A percentile compares a stretch with the other conserved stretches of the same genome.
Conservation (phyloP, 129 eudicot species). For the Artemisia argyi region DNA sequence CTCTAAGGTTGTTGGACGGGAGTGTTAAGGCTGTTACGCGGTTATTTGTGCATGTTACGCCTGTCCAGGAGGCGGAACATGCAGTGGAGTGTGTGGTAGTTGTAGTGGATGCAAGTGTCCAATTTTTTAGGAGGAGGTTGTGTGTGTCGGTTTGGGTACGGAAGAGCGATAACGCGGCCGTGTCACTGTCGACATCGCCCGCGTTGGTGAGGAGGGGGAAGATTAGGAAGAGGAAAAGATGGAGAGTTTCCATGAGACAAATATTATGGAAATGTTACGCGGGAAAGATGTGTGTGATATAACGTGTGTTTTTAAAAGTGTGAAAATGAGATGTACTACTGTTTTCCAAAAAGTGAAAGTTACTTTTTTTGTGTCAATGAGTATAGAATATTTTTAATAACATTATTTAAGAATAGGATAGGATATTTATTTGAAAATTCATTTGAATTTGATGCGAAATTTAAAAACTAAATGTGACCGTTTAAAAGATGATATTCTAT, state of each 20-base stretch:
- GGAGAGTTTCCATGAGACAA: conserved; percentile 37
- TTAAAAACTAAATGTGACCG: no score
- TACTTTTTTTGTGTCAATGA: no score
- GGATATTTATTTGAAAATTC: no score
- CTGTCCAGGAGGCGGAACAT: conserved; percentile 70
- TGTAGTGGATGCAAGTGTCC: conserved; percentile 63
- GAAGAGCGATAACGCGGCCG: conserved; percentile 73
- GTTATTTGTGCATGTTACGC: conserved; percentile 63
- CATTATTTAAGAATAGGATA: no score
- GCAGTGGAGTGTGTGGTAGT: conserved; percentile 49
- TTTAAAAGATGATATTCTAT: no score
- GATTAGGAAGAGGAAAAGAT: conserved; percentile 22
- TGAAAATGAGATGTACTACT: background rate
- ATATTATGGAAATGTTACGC: conserved; percentile 24
- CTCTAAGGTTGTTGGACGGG: conserved; percentile 79
- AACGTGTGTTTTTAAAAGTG: conserved; percentile 38
- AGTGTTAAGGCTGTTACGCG: conserved; percentile 67
- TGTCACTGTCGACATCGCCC: conserved; percentile 56
- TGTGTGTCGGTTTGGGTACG: conserved; percentile 82
- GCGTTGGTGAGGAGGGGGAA: conserved; percentile 29
- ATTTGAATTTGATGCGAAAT: no score
- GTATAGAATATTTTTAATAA: no score
- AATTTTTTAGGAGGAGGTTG: conserved; percentile 73
- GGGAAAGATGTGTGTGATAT: conserved; percentile 42
- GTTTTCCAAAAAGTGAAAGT: background rate